Evolutionary conservation across 257 asterid species (phyloP), one percentile per base, ranked within the genome.

Genomic region (Phtheirospermum japonicum): DNA sequence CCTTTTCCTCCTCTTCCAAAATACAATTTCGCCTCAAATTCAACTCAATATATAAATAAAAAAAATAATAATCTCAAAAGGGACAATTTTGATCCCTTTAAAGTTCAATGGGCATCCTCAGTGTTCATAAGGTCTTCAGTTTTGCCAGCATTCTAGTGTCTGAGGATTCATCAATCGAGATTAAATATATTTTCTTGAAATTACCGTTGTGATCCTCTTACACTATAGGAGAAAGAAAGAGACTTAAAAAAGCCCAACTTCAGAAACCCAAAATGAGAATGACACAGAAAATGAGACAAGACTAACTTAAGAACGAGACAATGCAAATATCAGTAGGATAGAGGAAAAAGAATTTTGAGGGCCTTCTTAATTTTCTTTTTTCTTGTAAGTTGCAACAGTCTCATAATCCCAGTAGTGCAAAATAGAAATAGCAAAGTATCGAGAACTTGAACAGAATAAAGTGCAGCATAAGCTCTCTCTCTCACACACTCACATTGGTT

Each of bases 361-460:
- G 55, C 2, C 70, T 34, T 67, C 54, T n/a, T 57, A 68, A 54
- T 6, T 19, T 62, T 65, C 63, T 13, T 18, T 48, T 64, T 39
- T 59, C 67, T 57, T 34, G 65, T 39, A 67, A 77, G 3, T 23
- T 23, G 28, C 3, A 23, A 23, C 28, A 23, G 28, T 23, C 28
- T 16, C 13, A 48, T 2, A 48, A 2, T 83, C 77, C 66, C 53
- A 77, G 78, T 52, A 61, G 77, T n/a, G n/a, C 70, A 67, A 72
- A 60, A 64, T 61, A 73, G 32, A 50, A 76, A 75, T 70, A 75
- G 77, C 82, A 71, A 80, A 64, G 84, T 79, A 76, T 80, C 77
- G 74, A 74, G 80, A 71, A n/a, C n/a, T 83, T 77, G 77, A 82
- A 76, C 81, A 71, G 82, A 87, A 82, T 82, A 85, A 87, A 82